Percentiles rank a stretch among this genome's conserved stretches.
phyloP scores from a whole-genome alignment of 345 rosid species.

The Linum usitatissimum region DNA sequence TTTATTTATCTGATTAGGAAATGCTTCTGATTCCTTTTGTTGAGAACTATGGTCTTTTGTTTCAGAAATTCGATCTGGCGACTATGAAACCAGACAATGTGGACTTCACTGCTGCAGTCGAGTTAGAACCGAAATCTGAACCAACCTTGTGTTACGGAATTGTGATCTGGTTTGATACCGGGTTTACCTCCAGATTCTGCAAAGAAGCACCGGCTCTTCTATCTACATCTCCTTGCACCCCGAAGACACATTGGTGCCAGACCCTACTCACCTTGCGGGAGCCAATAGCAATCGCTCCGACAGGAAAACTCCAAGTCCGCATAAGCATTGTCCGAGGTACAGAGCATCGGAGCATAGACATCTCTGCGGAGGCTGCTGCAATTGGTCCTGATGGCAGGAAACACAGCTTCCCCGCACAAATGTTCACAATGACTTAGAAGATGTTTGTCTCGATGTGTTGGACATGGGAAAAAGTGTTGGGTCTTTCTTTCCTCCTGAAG shows the following conservation, averaged over 20 bases:
- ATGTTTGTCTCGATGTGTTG: neutral
- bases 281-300: slow-evolving; percentile 49
- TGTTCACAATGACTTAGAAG: slow-evolving; percentile 49
- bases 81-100: slow-evolving; percentile 82
- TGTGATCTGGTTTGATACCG: slow-evolving; percentile 87
- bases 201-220: slow-evolving; percentile 60
- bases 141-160: slow-evolving; percentile 54
- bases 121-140: slow-evolving; percentile 28
- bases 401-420: slow-evolving; percentile 59
- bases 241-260: slow-evolving; percentile 88
- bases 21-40: neutral
- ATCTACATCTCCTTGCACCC: slow-evolving; percentile 77
- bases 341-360: slow-evolving; percentile 74
- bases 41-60: slow-evolving; percentile 2
- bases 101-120: slow-evolving; percentile 69
- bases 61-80: slow-evolving; percentile 68
- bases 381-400: slow-evolving; percentile 42
- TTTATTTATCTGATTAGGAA: neutral
- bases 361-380: slow-evolving; percentile 60
- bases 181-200: slow-evolving; percentile 82
- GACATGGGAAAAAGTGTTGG: too few relatives aligned
- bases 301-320: slow-evolving; percentile 42
- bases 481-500: too few relatives aligned
- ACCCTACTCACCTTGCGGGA: slow-evolving; percentile 72
- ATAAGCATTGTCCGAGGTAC: slow-evolving; percentile 71